These are phyloP conservation scores for Fonsecaea erecta DNA, from an alignment of 2,329 filamentous ascomycete genomes.

Conservation along the genomic window DNA sequence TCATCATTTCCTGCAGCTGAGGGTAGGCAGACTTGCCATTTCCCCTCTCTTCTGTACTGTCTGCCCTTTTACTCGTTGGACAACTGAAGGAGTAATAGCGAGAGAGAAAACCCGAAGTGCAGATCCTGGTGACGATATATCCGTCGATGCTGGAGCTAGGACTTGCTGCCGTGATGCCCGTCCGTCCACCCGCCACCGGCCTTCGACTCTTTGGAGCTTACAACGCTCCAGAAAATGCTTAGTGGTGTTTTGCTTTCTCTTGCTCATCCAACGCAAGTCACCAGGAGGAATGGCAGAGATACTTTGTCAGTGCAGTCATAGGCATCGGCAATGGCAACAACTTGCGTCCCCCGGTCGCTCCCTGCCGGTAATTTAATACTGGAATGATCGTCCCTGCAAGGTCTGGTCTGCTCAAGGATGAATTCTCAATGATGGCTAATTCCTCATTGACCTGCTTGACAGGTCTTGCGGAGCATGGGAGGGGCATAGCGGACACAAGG, in stretches of 20 bases:
- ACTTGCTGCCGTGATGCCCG: not conserved
- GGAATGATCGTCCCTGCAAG: slow-evolving; percentile 18
- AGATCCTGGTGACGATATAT: slow-evolving; percentile 2
- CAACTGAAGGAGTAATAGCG: not conserved
- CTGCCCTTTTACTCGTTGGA: slow-evolving; percentile 8
- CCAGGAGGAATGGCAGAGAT: not conserved
- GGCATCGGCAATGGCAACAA: slow-evolving; percentile 1
- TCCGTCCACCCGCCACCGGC: not conserved
- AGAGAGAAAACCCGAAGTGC: not conserved
- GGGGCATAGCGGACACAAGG: slow-evolving; percentile 3
- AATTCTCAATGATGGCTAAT: slow-evolving; percentile 17
- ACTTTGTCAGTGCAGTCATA: not conserved
- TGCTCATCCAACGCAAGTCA: not conserved
- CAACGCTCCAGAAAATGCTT: not conserved
- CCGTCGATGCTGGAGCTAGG: not conserved
- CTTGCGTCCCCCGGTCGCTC: not conserved
- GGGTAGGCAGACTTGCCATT: not conserved
- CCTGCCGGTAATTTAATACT: slow-evolving; percentile 15
- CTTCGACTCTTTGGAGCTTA: not conserved
- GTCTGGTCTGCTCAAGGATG: slow-evolving; percentile 5
- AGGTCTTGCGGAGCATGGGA: slow-evolving; percentile 11
- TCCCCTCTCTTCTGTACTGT: slow-evolving; percentile 12
- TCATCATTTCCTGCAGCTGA: not conserved
- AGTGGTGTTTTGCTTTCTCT: not conserved
- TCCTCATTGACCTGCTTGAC: slow-evolving; percentile 1